Evolutionary conservation across 2,329 filamentous ascomycete species (phyloP).

Genomic region (Botryotinia calthae): DNA sequence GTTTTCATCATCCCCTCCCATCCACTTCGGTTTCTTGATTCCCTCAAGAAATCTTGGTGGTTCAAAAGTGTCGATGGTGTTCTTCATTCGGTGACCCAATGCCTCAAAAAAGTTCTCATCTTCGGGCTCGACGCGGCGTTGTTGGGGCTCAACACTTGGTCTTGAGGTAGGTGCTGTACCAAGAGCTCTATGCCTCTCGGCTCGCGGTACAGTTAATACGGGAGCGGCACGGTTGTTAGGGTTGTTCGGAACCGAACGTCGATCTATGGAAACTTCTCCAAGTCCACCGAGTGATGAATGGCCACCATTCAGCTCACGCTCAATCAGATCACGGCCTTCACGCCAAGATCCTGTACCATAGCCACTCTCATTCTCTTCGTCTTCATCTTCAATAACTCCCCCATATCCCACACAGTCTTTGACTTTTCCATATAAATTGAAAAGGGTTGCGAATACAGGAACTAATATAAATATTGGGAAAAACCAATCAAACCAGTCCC

Average conservation of each 20-base stretch:
- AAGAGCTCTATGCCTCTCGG: constrained; percentile 36
- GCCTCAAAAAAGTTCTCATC: constrained; percentile 82
- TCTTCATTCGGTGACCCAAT: constrained; percentile 81
- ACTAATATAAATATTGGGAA: constrained; percentile 87
- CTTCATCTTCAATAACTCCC: constrained; percentile 71
- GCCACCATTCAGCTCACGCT: constrained; percentile 75
- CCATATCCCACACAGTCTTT: constrained; percentile 74
- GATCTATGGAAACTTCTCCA: constrained; percentile 30
- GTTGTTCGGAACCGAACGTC: constrained; percentile 32
- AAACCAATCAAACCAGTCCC: constrained; percentile 79
- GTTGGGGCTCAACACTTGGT: constrained; percentile 29
- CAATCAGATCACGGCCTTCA: constrained; percentile 86
- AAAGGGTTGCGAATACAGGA: constrained; percentile 80
- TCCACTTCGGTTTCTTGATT: constrained; percentile 79
- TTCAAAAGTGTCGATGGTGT: constrained; percentile 83
- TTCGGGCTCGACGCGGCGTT: constrained; percentile 52
- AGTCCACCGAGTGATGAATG: constrained; percentile 52
- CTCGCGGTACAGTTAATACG: constrained; percentile 33
- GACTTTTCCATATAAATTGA: constrained; percentile 83
- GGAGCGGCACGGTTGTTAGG: constrained; percentile 33
- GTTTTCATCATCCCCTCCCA: constrained; percentile 57
- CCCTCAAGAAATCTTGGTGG: constrained; percentile 77
- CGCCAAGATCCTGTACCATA: constrained; percentile 84
- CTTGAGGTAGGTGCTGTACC: constrained; percentile 37
- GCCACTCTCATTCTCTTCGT: constrained; percentile 59